These are phyloP conservation scores for Chlamydomonas sp. DNA, from an alignment of 139 green algal species.

Conservation along the genomic window DNA sequence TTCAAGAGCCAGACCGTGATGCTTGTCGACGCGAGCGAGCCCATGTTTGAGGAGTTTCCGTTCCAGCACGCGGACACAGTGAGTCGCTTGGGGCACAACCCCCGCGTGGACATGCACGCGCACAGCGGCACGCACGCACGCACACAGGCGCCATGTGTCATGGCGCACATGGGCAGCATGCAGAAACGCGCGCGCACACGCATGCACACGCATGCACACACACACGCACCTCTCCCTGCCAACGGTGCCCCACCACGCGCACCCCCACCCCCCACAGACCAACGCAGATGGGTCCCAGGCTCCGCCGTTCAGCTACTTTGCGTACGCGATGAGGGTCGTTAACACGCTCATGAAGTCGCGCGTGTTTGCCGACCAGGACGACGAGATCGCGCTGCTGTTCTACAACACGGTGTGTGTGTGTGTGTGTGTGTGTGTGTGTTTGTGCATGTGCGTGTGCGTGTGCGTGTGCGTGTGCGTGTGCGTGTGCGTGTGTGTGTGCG, in stretches of 20 bases:
- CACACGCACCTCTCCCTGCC: neutral
- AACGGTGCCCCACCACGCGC: too few relatives aligned
- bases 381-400: slow-evolving; percentile 9
- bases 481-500: too few relatives aligned
- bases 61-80: neutral
- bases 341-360: neutral
- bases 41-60: slow-evolving; percentile 6
- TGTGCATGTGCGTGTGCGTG: too few relatives aligned
- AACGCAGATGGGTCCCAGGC: too few relatives aligned
- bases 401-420: slow-evolving; percentile 7
- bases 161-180: neutral
- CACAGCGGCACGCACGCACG: neutral
- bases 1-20: slow-evolving; percentile 3
- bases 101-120: neutral
- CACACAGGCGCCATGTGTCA: neutral
- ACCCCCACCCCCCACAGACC: too few relatives aligned
- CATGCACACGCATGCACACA: neutral
- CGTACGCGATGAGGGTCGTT: neutral
- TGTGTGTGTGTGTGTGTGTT: neutral
- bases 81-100: neutral
- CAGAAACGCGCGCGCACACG: neutral
- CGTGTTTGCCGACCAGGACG: neutral
- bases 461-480: too few relatives aligned
- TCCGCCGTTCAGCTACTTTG: slow-evolving; percentile 10
- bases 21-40: slow-evolving; percentile 1